Conservation (phyloP, 192 early-diverging fungal genomes). For the Podochytrium sp. region DNA sequence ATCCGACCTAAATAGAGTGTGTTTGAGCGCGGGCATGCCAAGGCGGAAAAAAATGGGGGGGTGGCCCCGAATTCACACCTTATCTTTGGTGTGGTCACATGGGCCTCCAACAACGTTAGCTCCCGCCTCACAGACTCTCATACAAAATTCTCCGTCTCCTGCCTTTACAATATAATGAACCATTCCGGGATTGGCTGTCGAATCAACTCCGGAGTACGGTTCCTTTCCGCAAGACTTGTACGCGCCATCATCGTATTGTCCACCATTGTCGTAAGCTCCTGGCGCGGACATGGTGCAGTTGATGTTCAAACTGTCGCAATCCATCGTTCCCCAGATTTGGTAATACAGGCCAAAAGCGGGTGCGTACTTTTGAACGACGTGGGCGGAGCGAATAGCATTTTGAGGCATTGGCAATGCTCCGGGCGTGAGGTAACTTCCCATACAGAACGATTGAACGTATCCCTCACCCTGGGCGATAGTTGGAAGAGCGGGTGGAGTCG, state of each 20-base stretch:
- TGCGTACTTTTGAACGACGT: slow-evolving; percentile 15
- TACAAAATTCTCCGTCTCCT: slow-evolving; percentile 41
- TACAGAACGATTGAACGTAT: slow-evolving; percentile 35
- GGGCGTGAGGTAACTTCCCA: slow-evolving; percentile 35
- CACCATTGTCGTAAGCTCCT: slow-evolving; percentile 36
- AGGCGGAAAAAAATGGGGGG: too few relatives aligned
- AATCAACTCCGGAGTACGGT: slow-evolving; percentile 37
- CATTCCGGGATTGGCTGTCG: slow-evolving; percentile 9
- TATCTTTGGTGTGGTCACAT: slow-evolving; percentile 36
- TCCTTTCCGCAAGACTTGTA: slow-evolving; percentile 15
- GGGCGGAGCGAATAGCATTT: slow-evolving; percentile 29
- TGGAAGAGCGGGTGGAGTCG: neutral
- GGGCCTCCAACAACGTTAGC: slow-evolving; percentile 23
- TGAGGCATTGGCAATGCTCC: slow-evolving; percentile 25
- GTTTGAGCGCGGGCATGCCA: too few relatives aligned
- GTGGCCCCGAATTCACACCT: too few relatives aligned
- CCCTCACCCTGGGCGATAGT: slow-evolving; percentile 5
- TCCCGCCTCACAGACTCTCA: slow-evolving; percentile 34
- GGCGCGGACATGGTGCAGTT: slow-evolving; percentile 25
- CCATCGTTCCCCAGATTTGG: slow-evolving; percentile 32
- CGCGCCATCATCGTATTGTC: slow-evolving; percentile 33
- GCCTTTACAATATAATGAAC: slow-evolving; percentile 33
- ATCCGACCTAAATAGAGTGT: too few relatives aligned
- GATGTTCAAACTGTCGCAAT: slow-evolving; percentile 36
- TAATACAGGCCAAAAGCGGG: neutral